Percentiles rank a stretch among this genome's conserved stretches.
phyloP scores from a whole-genome alignment of 495 filamentous ascomycete species.

The Penicillium fimorum region DNA sequence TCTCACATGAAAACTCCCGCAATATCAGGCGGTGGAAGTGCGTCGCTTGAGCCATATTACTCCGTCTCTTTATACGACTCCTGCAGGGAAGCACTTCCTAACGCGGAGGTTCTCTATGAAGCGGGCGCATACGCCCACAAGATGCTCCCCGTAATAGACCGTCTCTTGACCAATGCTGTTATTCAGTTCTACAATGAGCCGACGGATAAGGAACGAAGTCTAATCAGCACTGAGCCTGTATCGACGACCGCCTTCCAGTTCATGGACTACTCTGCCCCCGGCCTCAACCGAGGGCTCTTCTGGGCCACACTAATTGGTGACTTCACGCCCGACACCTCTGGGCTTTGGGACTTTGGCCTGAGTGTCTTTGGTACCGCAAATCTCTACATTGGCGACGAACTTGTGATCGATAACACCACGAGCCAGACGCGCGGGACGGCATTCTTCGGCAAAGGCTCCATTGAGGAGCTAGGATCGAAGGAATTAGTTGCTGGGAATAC shows the following conservation, averaged over 20 bases:
- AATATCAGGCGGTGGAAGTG: slow-evolving; percentile 74
- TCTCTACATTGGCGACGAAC: slow-evolving; percentile 62
- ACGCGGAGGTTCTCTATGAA: slow-evolving; percentile 53
- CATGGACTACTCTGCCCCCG: slow-evolving; percentile 56
- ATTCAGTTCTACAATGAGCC: slow-evolving; percentile 57
- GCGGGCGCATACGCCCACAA: slow-evolving; percentile 57
- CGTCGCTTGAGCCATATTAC: slow-evolving; percentile 73
- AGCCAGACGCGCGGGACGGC: slow-evolving; percentile 54
- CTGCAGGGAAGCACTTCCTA: slow-evolving; percentile 52
- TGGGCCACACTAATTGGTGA: slow-evolving; percentile 52
- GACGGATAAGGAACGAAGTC: slow-evolving; percentile 37
- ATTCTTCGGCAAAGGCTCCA: slow-evolving; percentile 57
- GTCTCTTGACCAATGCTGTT: slow-evolving; percentile 45
- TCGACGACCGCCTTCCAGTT: slow-evolving; percentile 53
- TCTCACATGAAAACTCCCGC: slow-evolving; percentile 70
- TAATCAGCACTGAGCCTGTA: slow-evolving; percentile 50
- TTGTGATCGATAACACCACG: slow-evolving; percentile 62
- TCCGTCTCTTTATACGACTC: slow-evolving; percentile 62
- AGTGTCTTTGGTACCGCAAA: slow-evolving; percentile 68
- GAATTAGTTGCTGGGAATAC: slow-evolving; percentile 50
- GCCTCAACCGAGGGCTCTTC: slow-evolving; percentile 47
- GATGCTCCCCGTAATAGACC: slow-evolving; percentile 53
- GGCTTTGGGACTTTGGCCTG: slow-evolving; percentile 67
- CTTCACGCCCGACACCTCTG: slow-evolving; percentile 53
- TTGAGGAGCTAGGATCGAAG: slow-evolving; percentile 55